phyloP scores from a whole-genome alignment of 495 filamentous ascomycete species.

The Penicillium steckii region DNA sequence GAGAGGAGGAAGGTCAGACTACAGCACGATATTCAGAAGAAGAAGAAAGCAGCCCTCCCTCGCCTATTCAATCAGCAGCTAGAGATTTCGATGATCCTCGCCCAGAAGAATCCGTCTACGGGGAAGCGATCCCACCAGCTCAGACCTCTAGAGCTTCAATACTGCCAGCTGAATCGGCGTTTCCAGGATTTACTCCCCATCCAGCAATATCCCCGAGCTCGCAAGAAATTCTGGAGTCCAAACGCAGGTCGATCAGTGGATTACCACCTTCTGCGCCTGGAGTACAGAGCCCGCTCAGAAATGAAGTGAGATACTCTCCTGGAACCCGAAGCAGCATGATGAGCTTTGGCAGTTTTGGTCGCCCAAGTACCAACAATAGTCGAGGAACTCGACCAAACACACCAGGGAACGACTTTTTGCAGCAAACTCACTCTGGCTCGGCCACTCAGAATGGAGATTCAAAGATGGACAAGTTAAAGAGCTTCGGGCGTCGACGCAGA shows the following conservation, averaged over 20 bases:
- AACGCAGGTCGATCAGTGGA: slow-evolving; percentile 23
- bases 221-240: slow-evolving; percentile 20
- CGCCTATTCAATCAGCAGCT: slow-evolving; percentile 5
- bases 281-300: slow-evolving; percentile 26
- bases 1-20: slow-evolving; percentile 5
- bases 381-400: slow-evolving; percentile 24
- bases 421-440: slow-evolving; percentile 3
- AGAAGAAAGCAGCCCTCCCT: slow-evolving; percentile 13
- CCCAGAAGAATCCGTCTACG: slow-evolving; percentile 1
- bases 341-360: slow-evolving; percentile 28
- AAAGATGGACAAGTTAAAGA: slow-evolving; percentile 32
- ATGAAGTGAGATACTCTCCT: slow-evolving; percentile 28
- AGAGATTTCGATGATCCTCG: not conserved
- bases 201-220: slow-evolving; percentile 7
- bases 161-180: slow-evolving; percentile 1
- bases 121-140: not conserved
- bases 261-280: slow-evolving; percentile 17
- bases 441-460: slow-evolving; percentile 14
- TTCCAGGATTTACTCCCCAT: not conserved
- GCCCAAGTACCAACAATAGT: slow-evolving; percentile 15
- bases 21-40: not conserved
- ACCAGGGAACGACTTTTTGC: slow-evolving; percentile 25
- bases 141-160: not conserved
- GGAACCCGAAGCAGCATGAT: slow-evolving; percentile 27
- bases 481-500: slow-evolving; percentile 29